Percentiles rank a stretch among this genome's conserved stretches.
phyloP scores from a whole-genome alignment of 2,329 filamentous ascomycete genomes.

The Boeremia exigua region DNA sequence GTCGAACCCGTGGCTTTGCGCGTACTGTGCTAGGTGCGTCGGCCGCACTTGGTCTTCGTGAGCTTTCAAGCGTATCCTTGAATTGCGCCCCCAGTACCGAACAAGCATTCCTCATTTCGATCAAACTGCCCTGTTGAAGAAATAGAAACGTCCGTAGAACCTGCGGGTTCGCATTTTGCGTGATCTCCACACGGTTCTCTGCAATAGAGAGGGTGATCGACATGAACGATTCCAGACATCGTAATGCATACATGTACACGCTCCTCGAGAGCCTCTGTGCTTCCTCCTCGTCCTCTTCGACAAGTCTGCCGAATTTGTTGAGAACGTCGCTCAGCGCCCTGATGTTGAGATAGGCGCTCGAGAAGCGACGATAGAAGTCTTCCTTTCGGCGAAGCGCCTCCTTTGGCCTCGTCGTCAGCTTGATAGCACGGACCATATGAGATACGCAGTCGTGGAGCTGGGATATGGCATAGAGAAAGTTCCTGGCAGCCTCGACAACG shows the following conservation, averaged over 20 bases:
- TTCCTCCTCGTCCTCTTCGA: conserved; percentile 59
- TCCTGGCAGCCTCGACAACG: conserved; percentile 62
- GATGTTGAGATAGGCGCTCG: conserved; percentile 62
- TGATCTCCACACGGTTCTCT: conserved; percentile 54
- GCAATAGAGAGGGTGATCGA: conserved; percentile 45
- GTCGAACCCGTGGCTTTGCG: conserved; percentile 37
- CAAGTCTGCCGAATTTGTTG: conserved; percentile 56
- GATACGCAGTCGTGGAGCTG: conserved; percentile 52
- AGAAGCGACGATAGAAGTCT: conserved; percentile 61
- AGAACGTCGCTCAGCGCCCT: conserved; percentile 63
- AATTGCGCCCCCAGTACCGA: conserved; percentile 55
- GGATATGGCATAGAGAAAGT: conserved; percentile 61
- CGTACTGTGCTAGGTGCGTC: conserved; percentile 38
- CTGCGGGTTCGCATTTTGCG: conserved; percentile 61
- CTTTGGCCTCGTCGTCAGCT: conserved; percentile 50
- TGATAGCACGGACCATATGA: conserved; percentile 47
- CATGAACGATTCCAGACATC: conserved; percentile 46
- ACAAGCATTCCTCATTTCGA: conserved; percentile 67
- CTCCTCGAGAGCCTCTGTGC: conserved; percentile 45
- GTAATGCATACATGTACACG: conserved; percentile 43
- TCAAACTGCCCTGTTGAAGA: conserved; percentile 63
- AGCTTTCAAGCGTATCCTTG: conserved; percentile 29
- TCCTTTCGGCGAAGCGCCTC: conserved; percentile 48
- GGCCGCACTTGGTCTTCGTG: conserved; percentile 29
- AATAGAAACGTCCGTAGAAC: conserved; percentile 66